Conservation (phyloP, 179 eudicot genomes). For the Gypsophila paniculata region DNA sequence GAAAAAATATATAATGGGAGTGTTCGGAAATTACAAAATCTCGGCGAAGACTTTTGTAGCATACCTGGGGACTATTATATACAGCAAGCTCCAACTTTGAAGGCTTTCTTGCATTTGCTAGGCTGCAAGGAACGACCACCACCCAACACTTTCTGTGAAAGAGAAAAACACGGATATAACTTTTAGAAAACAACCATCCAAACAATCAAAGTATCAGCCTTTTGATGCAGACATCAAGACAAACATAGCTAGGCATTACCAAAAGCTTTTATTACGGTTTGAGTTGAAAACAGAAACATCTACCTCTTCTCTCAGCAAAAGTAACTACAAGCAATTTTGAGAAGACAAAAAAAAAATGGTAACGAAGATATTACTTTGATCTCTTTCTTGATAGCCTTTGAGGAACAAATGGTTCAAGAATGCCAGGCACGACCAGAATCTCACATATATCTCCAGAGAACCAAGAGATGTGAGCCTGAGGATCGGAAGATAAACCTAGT, state of each 20-base stretch:
- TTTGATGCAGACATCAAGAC: not conserved
- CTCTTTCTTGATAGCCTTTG: slow-evolving; percentile 74
- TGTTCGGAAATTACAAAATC: not conserved
- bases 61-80: slow-evolving; percentile 71
- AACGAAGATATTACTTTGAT: slow-evolving; percentile 41
- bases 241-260: not conserved
- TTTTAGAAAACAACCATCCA: not conserved
- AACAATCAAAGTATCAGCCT: not conserved
- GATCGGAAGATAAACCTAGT: not conserved
- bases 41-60: slow-evolving; percentile 1
- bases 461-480: slow-evolving; percentile 65
- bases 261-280: not conserved
- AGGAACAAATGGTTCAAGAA: slow-evolving; percentile 75
- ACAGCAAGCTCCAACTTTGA: slow-evolving; percentile 75
- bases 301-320: too few species aligned
- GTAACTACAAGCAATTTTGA: too few species aligned
- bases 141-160: slow-evolving; percentile 66
- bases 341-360: not conserved
- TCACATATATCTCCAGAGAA: slow-evolving; percentile 87
- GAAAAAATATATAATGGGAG: too few species aligned
- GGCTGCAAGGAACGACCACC: slow-evolving; percentile 67
- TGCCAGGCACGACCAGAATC: slow-evolving; percentile 70
- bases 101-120: slow-evolving; percentile 52
- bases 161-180: not conserved
- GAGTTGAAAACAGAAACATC: not conserved